These are phyloP conservation scores for rapeseed (Brassica napus) DNA, from an alignment of 345 rosid species.

Conservation along the genomic window Da-Ae NC_063448.1:56209501-56210000, in stretches of 20 bases:
- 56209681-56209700: slow-evolving; percentile 61
- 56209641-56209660: slow-evolving; percentile 74
- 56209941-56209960: slow-evolving; percentile 94
- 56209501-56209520: not conserved
- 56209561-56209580: slow-evolving; percentile 89
- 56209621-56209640: slow-evolving; percentile 65
- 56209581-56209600: slow-evolving; percentile 82
- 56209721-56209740: not conserved
- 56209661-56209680: slow-evolving; percentile 74
- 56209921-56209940: slow-evolving; percentile 86
- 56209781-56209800: not conserved
- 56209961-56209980: slow-evolving; percentile 86
- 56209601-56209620: slow-evolving; percentile 86
- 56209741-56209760: not conserved
- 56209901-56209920: slow-evolving; percentile 93
- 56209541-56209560: slow-evolving; percentile 43
- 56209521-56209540: not conserved
- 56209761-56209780: not conserved
- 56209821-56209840: not conserved
- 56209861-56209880: not conserved
- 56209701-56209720: not conserved
- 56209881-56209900: slow-evolving; percentile 96
- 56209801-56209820: not conserved
- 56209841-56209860: not conserved
- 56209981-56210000: slow-evolving; percentile 16